Evolutionary conservation across 1,284 basidiomycete species (phyloP).

Genomic region (Sphagnurus paluster): DNA sequence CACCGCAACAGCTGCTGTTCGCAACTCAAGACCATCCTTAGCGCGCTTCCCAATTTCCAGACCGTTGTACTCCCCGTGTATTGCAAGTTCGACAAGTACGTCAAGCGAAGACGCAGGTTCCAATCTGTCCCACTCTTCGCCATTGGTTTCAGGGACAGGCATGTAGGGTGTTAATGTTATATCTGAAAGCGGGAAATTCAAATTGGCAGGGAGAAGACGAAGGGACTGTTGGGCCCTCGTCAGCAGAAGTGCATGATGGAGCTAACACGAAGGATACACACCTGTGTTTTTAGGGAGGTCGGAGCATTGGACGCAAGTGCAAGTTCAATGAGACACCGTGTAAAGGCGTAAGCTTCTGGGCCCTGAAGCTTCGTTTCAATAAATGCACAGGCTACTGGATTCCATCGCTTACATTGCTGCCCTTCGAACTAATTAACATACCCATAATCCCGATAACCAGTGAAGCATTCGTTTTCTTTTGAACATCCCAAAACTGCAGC

Average conservation of each 20-base stretch:
- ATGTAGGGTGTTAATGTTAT: constrained; percentile 73
- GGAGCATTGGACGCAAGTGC: constrained; percentile 93
- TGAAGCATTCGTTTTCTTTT: constrained; percentile 80
- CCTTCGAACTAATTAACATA: constrained; percentile 73
- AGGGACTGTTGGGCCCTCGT: constrained; percentile 49
- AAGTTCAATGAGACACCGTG: constrained; percentile 85
- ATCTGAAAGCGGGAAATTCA: constrained; percentile 61
- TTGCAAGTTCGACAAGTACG: constrained; percentile 67
- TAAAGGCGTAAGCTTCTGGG: constrained; percentile 66
- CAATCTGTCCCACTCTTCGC: constrained; percentile 85
- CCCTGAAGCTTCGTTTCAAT: constrained; percentile 35
- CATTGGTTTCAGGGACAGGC: constrained; percentile 80
- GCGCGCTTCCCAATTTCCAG: constrained; percentile 52
- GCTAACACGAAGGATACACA: constrained; percentile 27
- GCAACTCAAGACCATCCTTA: constrained; percentile 64
- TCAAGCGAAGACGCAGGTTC: constrained; percentile 78
- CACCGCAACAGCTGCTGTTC: constrained; percentile 62
- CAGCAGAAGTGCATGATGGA: constrained; percentile 6
- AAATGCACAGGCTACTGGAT: neutral
- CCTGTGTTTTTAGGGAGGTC: constrained; percentile 82
- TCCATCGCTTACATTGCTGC: constrained; percentile 54
- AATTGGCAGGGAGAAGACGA: constrained; percentile 61
- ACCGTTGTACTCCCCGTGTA: constrained; percentile 80
- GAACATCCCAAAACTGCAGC: constrained; percentile 94
- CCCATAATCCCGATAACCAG: constrained; percentile 81